Evolutionary conservation across 2,329 filamentous ascomycete species (phyloP).

Genomic region (Arthrobotrys conoides): DNA sequence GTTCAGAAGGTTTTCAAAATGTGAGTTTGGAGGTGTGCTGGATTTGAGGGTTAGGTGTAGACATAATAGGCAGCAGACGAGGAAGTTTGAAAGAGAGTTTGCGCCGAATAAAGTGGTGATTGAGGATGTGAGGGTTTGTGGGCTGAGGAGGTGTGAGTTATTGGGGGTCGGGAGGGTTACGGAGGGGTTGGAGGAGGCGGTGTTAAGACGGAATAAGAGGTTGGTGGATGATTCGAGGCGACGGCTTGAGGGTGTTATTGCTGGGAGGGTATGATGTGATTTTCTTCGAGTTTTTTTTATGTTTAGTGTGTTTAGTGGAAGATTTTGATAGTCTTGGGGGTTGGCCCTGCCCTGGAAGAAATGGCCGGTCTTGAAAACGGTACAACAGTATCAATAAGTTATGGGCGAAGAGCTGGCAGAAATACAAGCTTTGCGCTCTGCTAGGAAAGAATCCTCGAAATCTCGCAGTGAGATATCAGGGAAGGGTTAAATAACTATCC

Average conservation of each 20-base stretch:
- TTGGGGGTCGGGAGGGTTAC: neutral
- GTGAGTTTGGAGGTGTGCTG: neutral
- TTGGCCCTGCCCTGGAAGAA: no score
- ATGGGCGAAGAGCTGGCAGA: no score
- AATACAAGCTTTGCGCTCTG: no score
- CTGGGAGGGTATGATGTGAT: neutral
- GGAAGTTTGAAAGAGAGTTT: neutral
- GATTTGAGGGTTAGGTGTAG: neutral
- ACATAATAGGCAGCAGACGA: no score
- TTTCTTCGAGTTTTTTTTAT: no score
- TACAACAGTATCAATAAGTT: no score
- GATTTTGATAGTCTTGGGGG: no score
- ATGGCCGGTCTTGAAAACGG: no score
- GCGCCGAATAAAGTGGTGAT: neutral
- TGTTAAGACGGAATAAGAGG: neutral
- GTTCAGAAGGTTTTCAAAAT: conserved; percentile 22
- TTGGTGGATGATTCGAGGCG: neutral
- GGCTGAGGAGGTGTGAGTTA: neutral
- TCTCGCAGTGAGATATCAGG: no score
- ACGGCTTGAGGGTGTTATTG: neutral
- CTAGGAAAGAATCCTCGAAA: no score
- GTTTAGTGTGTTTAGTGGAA: no score
- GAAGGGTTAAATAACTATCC: no score
- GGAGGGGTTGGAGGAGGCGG: neutral
- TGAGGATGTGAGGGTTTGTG: neutral